Evolutionary conservation across 306 rosid genomes (phyloP).

Genomic region (Mimosa pudica): DNA sequence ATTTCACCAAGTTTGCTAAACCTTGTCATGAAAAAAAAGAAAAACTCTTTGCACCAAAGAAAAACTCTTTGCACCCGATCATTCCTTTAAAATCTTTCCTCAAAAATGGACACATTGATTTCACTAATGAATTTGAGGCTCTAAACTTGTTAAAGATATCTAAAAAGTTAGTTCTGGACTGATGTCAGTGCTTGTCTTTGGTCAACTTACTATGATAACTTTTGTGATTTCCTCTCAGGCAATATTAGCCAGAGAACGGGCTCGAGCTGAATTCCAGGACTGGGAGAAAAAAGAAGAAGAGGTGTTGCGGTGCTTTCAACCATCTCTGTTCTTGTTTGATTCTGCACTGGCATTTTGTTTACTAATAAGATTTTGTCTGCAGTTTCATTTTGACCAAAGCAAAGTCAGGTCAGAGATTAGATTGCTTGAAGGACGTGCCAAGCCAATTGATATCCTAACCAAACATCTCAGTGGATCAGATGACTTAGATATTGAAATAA

Average conservation of each 20-base stretch:
- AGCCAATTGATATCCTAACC: constrained; percentile 88
- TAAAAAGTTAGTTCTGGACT: neutral
- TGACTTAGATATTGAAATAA: constrained; percentile 83
- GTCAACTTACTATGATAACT: constrained; percentile 17
- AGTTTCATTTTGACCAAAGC: constrained; percentile 99
- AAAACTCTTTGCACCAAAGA: neutral
- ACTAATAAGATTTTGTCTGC: constrained; percentile 36
- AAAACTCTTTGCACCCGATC: neutral
- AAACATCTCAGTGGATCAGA: constrained; percentile 86
- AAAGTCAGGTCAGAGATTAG: constrained; percentile 96
- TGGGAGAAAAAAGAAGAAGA: constrained; percentile 99
- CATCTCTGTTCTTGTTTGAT: constrained; percentile 28
- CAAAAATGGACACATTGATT: neutral
- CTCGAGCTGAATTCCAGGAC: constrained; percentile 97
- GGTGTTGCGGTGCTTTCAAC: constrained; percentile 54
- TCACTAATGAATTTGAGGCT: constrained; percentile 13
- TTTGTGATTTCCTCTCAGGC: constrained; percentile 59
- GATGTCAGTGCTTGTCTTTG: neutral
- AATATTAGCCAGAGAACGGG: constrained; percentile 89
- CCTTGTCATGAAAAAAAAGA: neutral
- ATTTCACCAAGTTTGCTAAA: constrained; percentile 1
- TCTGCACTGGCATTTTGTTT: constrained; percentile 29
- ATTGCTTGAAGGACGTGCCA: constrained; percentile 93
- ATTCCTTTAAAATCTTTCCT: constrained; percentile 22
- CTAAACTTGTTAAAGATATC: constrained; percentile 1